Evolutionary conservation across 2,329 filamentous ascomycete genomes (phyloP).

Genomic region (Ascochyta pisi): DNA sequence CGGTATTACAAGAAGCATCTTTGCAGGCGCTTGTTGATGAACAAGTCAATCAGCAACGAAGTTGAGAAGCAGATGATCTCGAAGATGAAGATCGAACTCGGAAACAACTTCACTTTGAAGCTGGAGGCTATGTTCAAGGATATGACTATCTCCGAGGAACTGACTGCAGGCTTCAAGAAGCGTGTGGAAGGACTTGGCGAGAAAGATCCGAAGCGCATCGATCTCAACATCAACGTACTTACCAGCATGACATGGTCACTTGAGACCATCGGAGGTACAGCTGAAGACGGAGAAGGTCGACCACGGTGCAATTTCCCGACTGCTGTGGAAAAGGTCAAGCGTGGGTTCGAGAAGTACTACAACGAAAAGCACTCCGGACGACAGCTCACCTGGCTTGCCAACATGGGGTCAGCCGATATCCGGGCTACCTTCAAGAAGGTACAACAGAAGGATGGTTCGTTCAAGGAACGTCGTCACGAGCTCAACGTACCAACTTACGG

Average conservation of each 20-base stretch:
- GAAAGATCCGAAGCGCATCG: slow-evolving; percentile 68
- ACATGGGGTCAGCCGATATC: slow-evolving; percentile 85
- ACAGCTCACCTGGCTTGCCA: slow-evolving; percentile 81
- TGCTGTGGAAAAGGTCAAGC: slow-evolving; percentile 75
- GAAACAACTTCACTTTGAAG: slow-evolving; percentile 90
- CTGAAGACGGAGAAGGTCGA: slow-evolving; percentile 55
- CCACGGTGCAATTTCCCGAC: slow-evolving; percentile 74
- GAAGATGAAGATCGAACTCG: slow-evolving; percentile 95
- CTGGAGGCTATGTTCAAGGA: slow-evolving; percentile 99
- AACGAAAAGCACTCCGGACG: slow-evolving; percentile 85
- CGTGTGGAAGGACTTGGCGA: slow-evolving; percentile 68
- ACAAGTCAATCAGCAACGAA: slow-evolving; percentile 88
- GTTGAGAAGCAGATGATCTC: slow-evolving; percentile 95
- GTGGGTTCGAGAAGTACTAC: slow-evolving; percentile 90
- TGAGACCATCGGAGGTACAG: slow-evolving; percentile 75
- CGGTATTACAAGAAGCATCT: slow-evolving; percentile 98
- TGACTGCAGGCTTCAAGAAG: slow-evolving; percentile 77
- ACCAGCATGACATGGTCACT: slow-evolving; percentile 96
- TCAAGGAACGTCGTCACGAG: slow-evolving; percentile 79
- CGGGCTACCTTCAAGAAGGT: slow-evolving; percentile 78
- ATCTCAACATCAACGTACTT: slow-evolving; percentile 83
- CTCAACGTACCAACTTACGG: slow-evolving; percentile 91
- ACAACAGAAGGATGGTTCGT: slow-evolving; percentile 70
- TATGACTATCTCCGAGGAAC: slow-evolving; percentile 84
- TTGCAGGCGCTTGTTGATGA: slow-evolving; percentile 83